Evolutionary conservation across 2,329 filamentous ascomycete genomes (phyloP).

Genomic region (Penicillium sp.): DNA sequence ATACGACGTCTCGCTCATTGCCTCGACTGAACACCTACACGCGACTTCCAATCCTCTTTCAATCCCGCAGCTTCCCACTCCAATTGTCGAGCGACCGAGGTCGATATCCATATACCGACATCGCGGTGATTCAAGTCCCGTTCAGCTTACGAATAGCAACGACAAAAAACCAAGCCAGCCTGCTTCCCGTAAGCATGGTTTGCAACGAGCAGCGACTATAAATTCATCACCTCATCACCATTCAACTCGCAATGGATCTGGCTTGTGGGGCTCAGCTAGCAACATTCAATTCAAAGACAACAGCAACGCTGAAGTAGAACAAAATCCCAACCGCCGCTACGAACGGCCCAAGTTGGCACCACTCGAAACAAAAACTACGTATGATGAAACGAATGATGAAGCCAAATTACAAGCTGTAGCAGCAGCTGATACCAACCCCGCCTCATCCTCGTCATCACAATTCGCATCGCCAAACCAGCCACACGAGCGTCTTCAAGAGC

Average conservation of each 20-base stretch:
- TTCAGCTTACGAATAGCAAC: slow-evolving; percentile 14
- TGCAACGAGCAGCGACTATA: slow-evolving; percentile 13
- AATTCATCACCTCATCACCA: slow-evolving; percentile 14
- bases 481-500: slow-evolving; percentile 1
- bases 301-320: neutral
- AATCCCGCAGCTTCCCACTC: slow-evolving; percentile 21
- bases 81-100: slow-evolving; percentile 20
- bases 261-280: slow-evolving; percentile 33
- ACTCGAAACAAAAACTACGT: neutral
- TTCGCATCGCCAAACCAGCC: slow-evolving; percentile 16
- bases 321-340: neutral
- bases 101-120: slow-evolving; percentile 30
- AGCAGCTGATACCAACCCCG: slow-evolving; percentile 17
- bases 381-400: slow-evolving; percentile 4
- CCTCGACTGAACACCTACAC: slow-evolving; percentile 60
- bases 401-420: neutral
- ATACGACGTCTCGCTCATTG: slow-evolving; percentile 58
- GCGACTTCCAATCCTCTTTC: slow-evolving; percentile 36
- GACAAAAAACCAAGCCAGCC: slow-evolving; percentile 7
- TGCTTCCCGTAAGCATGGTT: neutral
- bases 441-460: slow-evolving; percentile 13
- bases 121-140: slow-evolving; percentile 18
- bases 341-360: neutral
- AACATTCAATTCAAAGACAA: slow-evolving; percentile 16
- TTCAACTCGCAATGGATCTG: slow-evolving; percentile 21